Percentiles rank a stretch among this genome's conserved stretches.
Conservation (phyloP, 1,284 basidiomycete genomes). For the Ustilago vetiveriae region DNA sequence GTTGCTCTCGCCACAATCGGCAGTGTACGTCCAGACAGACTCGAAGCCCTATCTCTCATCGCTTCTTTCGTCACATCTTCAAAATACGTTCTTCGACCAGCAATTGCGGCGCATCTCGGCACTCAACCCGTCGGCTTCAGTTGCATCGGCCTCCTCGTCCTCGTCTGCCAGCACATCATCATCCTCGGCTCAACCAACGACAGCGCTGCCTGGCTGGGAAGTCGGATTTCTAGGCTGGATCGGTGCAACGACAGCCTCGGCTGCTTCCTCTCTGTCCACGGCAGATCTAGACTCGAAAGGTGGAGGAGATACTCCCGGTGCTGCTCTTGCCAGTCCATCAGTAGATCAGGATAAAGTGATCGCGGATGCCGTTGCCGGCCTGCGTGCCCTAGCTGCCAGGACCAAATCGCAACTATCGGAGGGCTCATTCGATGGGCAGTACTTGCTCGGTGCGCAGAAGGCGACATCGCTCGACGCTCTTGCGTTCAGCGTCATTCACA, state of each 20-base stretch:
- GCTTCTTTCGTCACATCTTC: conserved; percentile 27
- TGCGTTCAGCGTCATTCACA: conserved; percentile 52
- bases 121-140: conserved; percentile 33
- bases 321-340: conserved; percentile 23
- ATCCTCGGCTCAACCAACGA: conserved; percentile 34
- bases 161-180: background rate
- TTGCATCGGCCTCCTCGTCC: conserved; percentile 3
- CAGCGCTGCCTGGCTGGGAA: conserved; percentile 46
- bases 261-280: conserved; percentile 19
- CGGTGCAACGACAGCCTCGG: conserved; percentile 32
- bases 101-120: conserved; percentile 40
- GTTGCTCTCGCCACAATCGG: conserved; percentile 33
- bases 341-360: conserved; percentile 43
- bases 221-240: conserved; percentile 48
- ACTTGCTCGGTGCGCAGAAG: conserved; percentile 13
- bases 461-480: conserved; percentile 47
- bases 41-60: conserved; percentile 30
- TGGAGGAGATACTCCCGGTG: conserved; percentile 41
- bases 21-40: conserved; percentile 11
- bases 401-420: conserved; percentile 22
- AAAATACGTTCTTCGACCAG: conserved; percentile 40
- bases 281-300: conserved; percentile 37
- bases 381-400: conserved; percentile 33
- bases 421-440: conserved; percentile 3
- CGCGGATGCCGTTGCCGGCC: conserved; percentile 22